Evolutionary conservation across 139 green algal species (phyloP).

Genomic region (Closterium sp.): DNA sequence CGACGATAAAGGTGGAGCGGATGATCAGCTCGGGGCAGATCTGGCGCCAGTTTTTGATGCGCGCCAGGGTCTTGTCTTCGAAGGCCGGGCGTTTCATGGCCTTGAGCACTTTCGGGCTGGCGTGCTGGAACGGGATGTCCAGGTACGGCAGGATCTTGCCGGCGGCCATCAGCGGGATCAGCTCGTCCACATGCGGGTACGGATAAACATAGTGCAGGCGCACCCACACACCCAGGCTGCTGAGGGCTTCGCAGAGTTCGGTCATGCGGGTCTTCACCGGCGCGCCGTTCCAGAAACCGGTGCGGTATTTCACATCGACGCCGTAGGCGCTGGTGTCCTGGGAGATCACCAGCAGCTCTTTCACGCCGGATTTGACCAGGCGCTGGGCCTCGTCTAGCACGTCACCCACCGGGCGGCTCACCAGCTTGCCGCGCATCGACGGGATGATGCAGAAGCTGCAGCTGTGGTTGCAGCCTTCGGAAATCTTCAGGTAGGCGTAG

Average conservation of each 20-base stretch:
- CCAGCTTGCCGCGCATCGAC: slow-evolving; percentile 82
- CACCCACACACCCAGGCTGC: slow-evolving; percentile 77
- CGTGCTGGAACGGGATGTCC: slow-evolving; percentile 93
- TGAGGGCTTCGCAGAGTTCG: slow-evolving; percentile 73
- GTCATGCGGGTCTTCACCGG: slow-evolving; percentile 51
- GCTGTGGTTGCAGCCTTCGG: slow-evolving; percentile 86
- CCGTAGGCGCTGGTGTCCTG: slow-evolving; percentile 71
- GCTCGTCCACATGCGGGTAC: slow-evolving; percentile 70
- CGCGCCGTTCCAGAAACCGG: not conserved
- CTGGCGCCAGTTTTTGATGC: slow-evolving; percentile 74
- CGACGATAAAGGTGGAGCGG: slow-evolving; percentile 85
- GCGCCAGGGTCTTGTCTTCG: slow-evolving; percentile 1
- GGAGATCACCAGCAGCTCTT: slow-evolving; percentile 86
- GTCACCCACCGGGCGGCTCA: slow-evolving; percentile 72
- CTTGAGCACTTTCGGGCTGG: slow-evolving; percentile 79
- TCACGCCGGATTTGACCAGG: slow-evolving; percentile 59
- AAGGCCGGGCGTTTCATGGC: slow-evolving; percentile 77
- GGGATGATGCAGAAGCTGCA: slow-evolving; percentile 93
- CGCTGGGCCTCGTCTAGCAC: slow-evolving; percentile 71
- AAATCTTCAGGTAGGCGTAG: slow-evolving; percentile 84
- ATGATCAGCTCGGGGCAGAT: slow-evolving; percentile 77
- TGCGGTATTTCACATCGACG: not conserved
- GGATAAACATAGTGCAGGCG: slow-evolving; percentile 87
- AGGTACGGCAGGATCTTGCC: slow-evolving; percentile 82
- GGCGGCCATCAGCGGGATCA: slow-evolving; percentile 81